Conservation (phyloP, 164 flowering plant genomes). For the Cinnamomum chago region DNA sequence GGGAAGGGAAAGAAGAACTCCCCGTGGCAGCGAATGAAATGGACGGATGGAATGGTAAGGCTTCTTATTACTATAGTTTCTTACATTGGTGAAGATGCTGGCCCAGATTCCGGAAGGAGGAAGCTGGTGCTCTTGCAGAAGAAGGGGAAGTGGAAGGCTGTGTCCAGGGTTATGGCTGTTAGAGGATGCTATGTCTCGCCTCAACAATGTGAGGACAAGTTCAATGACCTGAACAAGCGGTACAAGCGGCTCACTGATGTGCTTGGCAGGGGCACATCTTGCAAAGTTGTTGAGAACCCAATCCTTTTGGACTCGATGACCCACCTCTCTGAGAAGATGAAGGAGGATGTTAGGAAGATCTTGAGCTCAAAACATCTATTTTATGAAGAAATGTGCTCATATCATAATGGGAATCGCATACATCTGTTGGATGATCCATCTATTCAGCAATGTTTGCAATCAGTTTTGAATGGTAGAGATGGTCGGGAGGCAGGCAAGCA, state of each 20-base stretch:
- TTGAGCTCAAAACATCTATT: conserved; percentile 80
- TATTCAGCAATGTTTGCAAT: conserved; percentile 35
- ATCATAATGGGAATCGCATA: conserved; percentile 64
- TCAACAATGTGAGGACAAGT: conserved; percentile 28
- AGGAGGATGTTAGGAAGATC: conserved; percentile 72
- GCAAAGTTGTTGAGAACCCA: conserved; percentile 83
- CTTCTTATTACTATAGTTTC: conserved; percentile 14
- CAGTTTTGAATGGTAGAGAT: conserved; percentile 17
- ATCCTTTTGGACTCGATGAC: conserved; percentile 60
- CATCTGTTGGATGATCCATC: conserved; percentile 30
- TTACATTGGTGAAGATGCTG: conserved; percentile 16
- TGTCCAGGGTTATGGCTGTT: conserved; percentile 41
- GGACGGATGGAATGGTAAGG: conserved; percentile 19
- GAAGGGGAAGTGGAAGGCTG: conserved; percentile 43
- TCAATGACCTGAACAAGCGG: conserved; percentile 81
- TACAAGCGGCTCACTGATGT: conserved; percentile 82
- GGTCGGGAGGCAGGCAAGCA: conserved; percentile 17
- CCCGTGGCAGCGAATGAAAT: conserved; percentile 23
- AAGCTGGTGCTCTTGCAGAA: conserved; percentile 32
- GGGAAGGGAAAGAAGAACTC: conserved; percentile 20
- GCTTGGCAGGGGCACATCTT: conserved; percentile 67
- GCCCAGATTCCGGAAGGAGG: conserved; percentile 25
- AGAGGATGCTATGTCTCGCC: conserved; percentile 22
- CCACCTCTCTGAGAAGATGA: conserved; percentile 47
- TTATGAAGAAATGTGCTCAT: conserved; percentile 88